Evolutionary conservation across 306 rosid genomes (phyloP).

Genomic region (Myrica gale): DNA sequence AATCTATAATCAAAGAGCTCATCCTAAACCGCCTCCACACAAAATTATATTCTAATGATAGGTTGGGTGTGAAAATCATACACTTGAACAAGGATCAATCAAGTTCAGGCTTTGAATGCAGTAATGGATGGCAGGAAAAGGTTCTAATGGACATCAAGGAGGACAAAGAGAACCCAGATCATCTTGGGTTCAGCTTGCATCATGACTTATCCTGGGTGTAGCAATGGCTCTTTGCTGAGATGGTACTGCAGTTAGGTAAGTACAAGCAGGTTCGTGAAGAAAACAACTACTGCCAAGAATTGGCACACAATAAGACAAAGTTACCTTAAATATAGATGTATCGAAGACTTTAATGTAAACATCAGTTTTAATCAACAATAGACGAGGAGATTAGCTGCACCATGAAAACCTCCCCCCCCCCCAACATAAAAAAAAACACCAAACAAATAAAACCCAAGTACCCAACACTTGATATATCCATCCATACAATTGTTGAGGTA

Average conservation of each 20-base stretch:
- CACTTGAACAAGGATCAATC: not conserved
- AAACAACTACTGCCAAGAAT: not conserved
- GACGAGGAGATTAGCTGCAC: not conserved
- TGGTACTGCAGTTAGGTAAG: not conserved
- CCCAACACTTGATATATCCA: not conserved
- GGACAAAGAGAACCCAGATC: not conserved
- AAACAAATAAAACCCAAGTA: no score
- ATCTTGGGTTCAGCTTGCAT: not conserved
- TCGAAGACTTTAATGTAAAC: not conserved
- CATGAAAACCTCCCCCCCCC: not conserved
- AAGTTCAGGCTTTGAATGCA: not conserved
- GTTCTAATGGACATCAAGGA: not conserved
- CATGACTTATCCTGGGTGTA: not conserved
- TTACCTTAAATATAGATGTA: not conserved
- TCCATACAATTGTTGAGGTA: slow-evolving; percentile 14
- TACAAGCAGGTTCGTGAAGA: not conserved
- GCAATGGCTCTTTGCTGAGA: not conserved
- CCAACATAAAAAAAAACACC: no score
- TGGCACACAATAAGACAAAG: not conserved
- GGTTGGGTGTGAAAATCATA: not conserved
- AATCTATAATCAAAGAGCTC: not conserved
- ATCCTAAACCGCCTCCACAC: not conserved
- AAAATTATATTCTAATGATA: not conserved
- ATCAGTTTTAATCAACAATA: not conserved
- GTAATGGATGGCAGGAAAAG: not conserved